These are phyloP conservation scores for Suillus clintonianus DNA, from an alignment of 768 basidiomycete species.

Conservation along the genomic window DNA sequence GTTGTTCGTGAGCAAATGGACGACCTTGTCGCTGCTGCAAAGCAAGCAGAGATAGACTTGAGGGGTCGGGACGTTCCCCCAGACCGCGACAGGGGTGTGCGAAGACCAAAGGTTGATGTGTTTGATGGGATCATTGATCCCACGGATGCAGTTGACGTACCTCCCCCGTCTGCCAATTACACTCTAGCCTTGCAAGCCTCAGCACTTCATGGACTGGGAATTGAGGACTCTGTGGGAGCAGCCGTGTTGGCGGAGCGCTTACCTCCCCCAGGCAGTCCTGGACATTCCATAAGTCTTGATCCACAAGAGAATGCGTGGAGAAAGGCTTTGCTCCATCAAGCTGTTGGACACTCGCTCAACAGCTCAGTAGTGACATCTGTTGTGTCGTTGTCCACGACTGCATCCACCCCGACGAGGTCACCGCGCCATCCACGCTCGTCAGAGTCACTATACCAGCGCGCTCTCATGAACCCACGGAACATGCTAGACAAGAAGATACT, in stretches of 20 bases:
- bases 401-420: conserved; percentile 40
- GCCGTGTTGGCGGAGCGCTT: conserved; percentile 73
- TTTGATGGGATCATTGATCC: conserved; percentile 74
- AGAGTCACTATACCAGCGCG: conserved; percentile 22
- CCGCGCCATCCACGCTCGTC: conserved; percentile 22
- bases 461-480: conserved; percentile 25
- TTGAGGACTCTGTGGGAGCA: conserved; percentile 74
- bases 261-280: conserved; percentile 67
- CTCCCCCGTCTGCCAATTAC: conserved; percentile 66
- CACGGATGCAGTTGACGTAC: conserved; percentile 81
- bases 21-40: conserved; percentile 68
- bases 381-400: conserved; percentile 27
- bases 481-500: conserved; percentile 48
- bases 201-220: conserved; percentile 69
- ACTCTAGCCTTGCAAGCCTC: conserved; percentile 78
- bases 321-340: conserved; percentile 72
- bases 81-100: conserved; percentile 45
- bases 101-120: conserved; percentile 36
- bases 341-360: conserved; percentile 75
- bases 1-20: conserved; percentile 83
- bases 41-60: conserved; percentile 74
- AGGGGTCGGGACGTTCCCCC: conserved; percentile 52
- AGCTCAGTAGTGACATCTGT: conserved; percentile 50
- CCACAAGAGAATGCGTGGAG: conserved; percentile 71
- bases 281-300: conserved; percentile 49